Percentiles rank a stretch among this genome's conserved stretches.
phyloP scores from a whole-genome alignment of 2,329 filamentous ascomycete species.

The Fusarium citri region DNA sequence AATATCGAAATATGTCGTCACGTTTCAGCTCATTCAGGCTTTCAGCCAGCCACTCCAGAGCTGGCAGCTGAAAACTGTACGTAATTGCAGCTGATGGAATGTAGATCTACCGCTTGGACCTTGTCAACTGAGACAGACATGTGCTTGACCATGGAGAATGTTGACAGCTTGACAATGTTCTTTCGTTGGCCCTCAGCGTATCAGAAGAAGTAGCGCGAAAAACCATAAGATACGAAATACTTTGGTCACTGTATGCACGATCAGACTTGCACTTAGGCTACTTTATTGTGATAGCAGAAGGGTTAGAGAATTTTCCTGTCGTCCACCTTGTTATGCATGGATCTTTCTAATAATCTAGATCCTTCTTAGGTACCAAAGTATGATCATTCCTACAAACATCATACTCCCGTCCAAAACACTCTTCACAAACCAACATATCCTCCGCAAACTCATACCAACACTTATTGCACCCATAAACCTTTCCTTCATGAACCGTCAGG shows the following conservation, averaged over 20 bases:
- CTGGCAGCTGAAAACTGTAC: not conserved
- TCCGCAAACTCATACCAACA: fast-evolving
- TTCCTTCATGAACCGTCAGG: fast-evolving
- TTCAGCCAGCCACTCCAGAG: not conserved
- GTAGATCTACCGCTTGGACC: not conserved
- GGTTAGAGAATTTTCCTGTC: too few relatives aligned
- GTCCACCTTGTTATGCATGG: too few relatives aligned
- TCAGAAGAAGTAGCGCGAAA: too few relatives aligned
- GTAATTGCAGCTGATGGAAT: not conserved
- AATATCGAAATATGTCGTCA: not conserved
- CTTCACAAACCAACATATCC: fast-evolving
- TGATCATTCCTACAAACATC: not conserved
- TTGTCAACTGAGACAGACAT: not conserved
- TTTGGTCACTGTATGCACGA: too few relatives aligned
- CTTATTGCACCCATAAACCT: fast-evolving
- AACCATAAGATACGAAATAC: too few relatives aligned
- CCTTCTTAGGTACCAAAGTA: not conserved
- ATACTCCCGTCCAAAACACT: not conserved
- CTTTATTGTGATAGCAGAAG: too few relatives aligned
- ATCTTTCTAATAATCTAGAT: not conserved
- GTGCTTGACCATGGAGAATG: too few relatives aligned
- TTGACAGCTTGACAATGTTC: too few relatives aligned
- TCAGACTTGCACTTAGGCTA: too few relatives aligned
- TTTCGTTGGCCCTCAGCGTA: too few relatives aligned
- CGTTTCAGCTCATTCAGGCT: not conserved